Evolutionary conservation across 257 asterid genomes (phyloP).

Genomic region (Solanum chaucha): DNA sequence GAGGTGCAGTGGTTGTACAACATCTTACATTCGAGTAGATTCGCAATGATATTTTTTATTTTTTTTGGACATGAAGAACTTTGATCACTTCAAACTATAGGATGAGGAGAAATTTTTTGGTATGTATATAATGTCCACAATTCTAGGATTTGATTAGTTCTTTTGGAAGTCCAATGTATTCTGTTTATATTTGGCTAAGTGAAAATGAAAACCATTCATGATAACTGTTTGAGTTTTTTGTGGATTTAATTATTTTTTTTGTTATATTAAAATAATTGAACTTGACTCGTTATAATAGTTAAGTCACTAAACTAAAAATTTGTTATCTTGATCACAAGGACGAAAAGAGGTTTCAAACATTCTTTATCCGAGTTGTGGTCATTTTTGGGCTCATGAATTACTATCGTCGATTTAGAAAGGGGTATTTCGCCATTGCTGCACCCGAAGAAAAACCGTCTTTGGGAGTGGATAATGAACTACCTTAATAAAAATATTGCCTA

Average conservation of each 20-base stretch:
- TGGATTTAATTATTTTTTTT: not conserved
- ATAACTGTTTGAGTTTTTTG: not conserved
- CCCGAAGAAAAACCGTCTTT: no score
- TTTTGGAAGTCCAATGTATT: not conserved
- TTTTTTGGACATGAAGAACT: not conserved
- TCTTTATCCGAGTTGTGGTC: not conserved
- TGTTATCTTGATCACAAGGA: not conserved
- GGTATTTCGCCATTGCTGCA: no score
- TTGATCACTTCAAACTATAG: not conserved
- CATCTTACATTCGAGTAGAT: not conserved
- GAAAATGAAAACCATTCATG: not conserved
- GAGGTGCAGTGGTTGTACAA: not conserved
- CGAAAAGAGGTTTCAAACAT: not conserved
- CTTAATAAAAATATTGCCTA: not conserved
- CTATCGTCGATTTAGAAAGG: no score
- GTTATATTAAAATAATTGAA: not conserved
- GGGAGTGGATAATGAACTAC: no score
- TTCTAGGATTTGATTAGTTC: not conserved
- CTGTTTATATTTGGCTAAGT: not conserved
- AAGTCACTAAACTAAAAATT: not conserved
- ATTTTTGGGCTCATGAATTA: no score
- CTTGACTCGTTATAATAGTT: not conserved
- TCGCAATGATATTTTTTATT: not conserved
- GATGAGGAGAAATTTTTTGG: not conserved
- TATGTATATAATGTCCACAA: not conserved